Conservation (phyloP, 208 protist genomes). For the Trypanosoma theileri region DNA sequence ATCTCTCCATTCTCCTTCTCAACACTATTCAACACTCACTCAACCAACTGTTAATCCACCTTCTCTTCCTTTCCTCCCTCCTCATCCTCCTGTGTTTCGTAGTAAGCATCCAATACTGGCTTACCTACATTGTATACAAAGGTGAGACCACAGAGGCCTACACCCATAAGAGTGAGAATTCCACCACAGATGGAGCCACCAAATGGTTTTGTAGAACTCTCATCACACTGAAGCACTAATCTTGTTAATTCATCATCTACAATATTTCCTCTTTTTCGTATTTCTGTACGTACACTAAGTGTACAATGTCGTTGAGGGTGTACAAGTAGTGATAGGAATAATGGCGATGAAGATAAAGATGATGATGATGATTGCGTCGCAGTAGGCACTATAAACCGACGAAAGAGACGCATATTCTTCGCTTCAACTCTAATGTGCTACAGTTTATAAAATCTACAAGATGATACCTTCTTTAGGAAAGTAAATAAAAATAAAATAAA, state of each 20-base stretch:
- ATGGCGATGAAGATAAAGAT: neutral
- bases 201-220: conserved; percentile 26
- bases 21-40: neutral
- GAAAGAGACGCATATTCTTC: too few species aligned
- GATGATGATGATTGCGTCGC: too few species aligned
- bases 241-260: conserved; percentile 35
- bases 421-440: neutral
- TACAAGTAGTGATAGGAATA: neutral
- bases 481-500: neutral
- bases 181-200: conserved; percentile 43
- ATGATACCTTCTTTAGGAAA: neutral
- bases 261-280: neutral
- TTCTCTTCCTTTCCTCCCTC: conserved; percentile 19
- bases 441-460: neutral
- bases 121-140: conserved; percentile 64
- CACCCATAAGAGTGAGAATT: conserved; percentile 26
- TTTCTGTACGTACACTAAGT: neutral
- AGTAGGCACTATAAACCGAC: too few species aligned
- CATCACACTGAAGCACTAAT: conserved; percentile 58
- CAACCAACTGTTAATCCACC: neutral
- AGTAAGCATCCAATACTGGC: conserved; percentile 61
- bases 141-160: conserved; percentile 43
- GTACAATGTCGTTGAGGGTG: neutral
- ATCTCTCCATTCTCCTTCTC: neutral
- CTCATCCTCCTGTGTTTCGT: conserved; percentile 23